Conservation (phyloP, 805 yeast genomes). For the Candida ponderosae region DNA sequence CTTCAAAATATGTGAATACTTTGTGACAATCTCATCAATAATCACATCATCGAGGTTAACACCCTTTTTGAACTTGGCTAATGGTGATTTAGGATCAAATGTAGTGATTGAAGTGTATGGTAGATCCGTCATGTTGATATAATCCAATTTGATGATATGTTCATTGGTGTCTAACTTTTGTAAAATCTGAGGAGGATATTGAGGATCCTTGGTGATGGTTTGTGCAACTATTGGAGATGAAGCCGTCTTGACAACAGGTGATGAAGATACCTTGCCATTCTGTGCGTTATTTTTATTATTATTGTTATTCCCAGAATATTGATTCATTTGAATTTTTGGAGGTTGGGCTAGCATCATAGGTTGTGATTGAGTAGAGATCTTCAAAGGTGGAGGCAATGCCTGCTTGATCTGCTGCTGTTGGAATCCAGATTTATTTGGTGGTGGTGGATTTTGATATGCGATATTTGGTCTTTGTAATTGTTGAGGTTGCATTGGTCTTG, state of each 20-base stretch:
- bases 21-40: constrained; percentile 24
- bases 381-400: too few species aligned
- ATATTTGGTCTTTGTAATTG: too few species aligned
- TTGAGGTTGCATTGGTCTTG: constrained; percentile 1
- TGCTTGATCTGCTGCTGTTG: too few species aligned
- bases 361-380: too few species aligned
- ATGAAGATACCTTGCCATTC: not conserved
- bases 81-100: constrained; percentile 10
- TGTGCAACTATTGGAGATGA: not conserved
- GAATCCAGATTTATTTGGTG: not conserved
- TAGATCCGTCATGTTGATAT: constrained; percentile 14
- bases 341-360: too few species aligned
- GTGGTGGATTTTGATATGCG: not conserved
- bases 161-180: constrained; percentile 9
- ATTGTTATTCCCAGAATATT: too few species aligned
- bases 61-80: constrained; percentile 2
- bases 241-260: too few species aligned
- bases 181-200: constrained; percentile 3
- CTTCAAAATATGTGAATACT: constrained; percentile 13
- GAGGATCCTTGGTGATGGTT: not conserved
- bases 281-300: too few species aligned
- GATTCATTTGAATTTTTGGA: not conserved
- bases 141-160: constrained; percentile 17
- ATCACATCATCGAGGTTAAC: constrained; percentile 19
- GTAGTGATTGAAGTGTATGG: constrained; percentile 7